Evolutionary conservation across 1,284 basidiomycete genomes (phyloP).

Genomic region (Fomes fomentarius): DNA sequence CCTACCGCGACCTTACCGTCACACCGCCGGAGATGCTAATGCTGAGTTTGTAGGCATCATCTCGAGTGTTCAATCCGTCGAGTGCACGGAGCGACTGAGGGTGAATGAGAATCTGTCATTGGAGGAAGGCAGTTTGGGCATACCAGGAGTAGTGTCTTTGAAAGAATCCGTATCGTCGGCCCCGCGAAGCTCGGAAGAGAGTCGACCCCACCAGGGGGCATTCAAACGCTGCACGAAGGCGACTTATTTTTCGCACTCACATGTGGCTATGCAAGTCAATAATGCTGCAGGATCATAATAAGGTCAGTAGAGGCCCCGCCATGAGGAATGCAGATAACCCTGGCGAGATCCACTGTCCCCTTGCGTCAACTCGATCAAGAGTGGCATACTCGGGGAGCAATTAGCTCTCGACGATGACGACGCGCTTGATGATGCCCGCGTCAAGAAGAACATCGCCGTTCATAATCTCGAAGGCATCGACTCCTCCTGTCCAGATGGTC

Average conservation of each 20-base stretch:
- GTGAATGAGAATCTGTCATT: background rate
- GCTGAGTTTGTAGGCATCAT: slow-evolving; percentile 37
- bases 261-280: slow-evolving; percentile 23
- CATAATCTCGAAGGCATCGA: slow-evolving; percentile 55
- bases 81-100: slow-evolving; percentile 45
- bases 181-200: slow-evolving; percentile 25
- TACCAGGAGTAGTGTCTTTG: slow-evolving; percentile 38
- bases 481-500: slow-evolving; percentile 65
- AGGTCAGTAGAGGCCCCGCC: too few relatives aligned
- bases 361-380: background rate
- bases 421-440: slow-evolving; percentile 49
- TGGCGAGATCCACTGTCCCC: background rate
- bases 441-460: slow-evolving; percentile 56
- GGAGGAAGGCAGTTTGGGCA: slow-evolving; percentile 30
- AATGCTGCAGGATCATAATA: slow-evolving; percentile 22
- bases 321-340: too few relatives aligned
- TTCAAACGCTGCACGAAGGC: background rate
- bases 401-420: background rate
- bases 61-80: slow-evolving; percentile 46
- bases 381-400: background rate
- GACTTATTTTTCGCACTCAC: background rate
- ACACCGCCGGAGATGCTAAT: slow-evolving; percentile 48
- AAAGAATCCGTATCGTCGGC: slow-evolving; percentile 37
- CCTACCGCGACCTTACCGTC: too few relatives aligned
- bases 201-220: slow-evolving; percentile 13